phyloP scores from a whole-genome alignment of 192 early-diverging fungal genomes.

The Linnemannia exigua region DNA sequence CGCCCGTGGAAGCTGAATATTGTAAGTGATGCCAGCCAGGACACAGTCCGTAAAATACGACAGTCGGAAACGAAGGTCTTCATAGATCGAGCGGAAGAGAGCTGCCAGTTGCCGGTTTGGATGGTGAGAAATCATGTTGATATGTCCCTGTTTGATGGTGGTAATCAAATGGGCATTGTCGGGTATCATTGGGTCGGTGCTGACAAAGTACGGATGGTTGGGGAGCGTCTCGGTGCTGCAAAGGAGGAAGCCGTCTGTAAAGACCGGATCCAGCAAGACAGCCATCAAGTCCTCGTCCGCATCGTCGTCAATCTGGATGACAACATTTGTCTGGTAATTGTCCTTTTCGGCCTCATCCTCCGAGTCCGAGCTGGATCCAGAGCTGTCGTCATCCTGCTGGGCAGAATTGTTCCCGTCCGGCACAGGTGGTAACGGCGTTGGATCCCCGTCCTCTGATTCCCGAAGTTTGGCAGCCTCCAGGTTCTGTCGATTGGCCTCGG shows the following conservation, averaged over 20 bases:
- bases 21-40: constrained; percentile 73
- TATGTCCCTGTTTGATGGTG: constrained; percentile 72
- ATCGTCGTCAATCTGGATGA: constrained; percentile 87
- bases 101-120: constrained; percentile 81
- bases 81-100: constrained; percentile 75
- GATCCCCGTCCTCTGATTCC: constrained; percentile 38
- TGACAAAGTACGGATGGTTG: constrained; percentile 55
- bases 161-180: constrained; percentile 68
- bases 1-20: constrained; percentile 71
- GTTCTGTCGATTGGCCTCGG: constrained; percentile 73
- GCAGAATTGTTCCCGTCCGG: constrained; percentile 29
- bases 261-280: constrained; percentile 66
- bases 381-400: constrained; percentile 47
- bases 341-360: constrained; percentile 51
- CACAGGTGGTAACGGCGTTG: constrained; percentile 15
- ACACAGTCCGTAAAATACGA: constrained; percentile 75
- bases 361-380: constrained; percentile 30
- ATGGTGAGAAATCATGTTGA: constrained; percentile 71
- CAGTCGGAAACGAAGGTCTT: constrained; percentile 74
- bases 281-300: constrained; percentile 82
- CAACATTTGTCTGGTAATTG: constrained; percentile 62
- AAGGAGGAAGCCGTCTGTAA: constrained; percentile 73
- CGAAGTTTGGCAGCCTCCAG: constrained; percentile 68
- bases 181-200: constrained; percentile 55
- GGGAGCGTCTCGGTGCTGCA: constrained; percentile 70